Evolutionary conservation across 192 early-diverging fungal species (phyloP).

Genomic region (Chytriomyces sp.): DNA sequence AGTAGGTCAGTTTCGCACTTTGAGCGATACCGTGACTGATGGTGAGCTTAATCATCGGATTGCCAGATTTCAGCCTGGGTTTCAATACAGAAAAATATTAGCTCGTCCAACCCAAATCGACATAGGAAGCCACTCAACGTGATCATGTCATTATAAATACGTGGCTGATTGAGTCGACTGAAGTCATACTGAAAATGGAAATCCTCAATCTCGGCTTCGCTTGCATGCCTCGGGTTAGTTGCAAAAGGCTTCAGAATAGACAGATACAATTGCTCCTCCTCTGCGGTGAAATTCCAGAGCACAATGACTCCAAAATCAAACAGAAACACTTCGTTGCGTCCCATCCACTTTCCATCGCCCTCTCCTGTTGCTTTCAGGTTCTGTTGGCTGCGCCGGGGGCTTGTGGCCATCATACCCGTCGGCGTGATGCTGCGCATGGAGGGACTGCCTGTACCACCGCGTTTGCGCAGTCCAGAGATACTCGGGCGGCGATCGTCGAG

Average conservation of each 20-base stretch:
- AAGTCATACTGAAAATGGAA: slow-evolving; percentile 83
- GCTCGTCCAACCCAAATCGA: slow-evolving; percentile 52
- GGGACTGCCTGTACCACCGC: not conserved
- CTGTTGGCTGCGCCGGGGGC: not conserved
- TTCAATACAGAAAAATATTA: slow-evolving; percentile 59
- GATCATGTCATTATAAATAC: slow-evolving; percentile 87
- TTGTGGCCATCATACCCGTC: not conserved
- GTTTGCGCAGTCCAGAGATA: not conserved
- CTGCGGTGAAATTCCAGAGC: slow-evolving; percentile 53
- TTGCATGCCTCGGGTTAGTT: slow-evolving; percentile 17
- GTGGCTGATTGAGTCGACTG: slow-evolving; percentile 53
- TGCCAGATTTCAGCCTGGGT: slow-evolving; percentile 61
- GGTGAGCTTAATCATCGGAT: slow-evolving; percentile 86
- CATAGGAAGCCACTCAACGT: slow-evolving; percentile 52
- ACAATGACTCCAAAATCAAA: slow-evolving; percentile 61
- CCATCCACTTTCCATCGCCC: slow-evolving; percentile 39
- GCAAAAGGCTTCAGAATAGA: slow-evolving; percentile 14
- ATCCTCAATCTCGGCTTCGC: slow-evolving; percentile 71
- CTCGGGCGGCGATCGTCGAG: not conserved
- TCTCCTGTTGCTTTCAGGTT: not conserved
- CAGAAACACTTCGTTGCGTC: slow-evolving; percentile 52
- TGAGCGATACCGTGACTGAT: slow-evolving; percentile 97
- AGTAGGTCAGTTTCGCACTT: slow-evolving; percentile 89
- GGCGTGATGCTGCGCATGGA: not conserved
- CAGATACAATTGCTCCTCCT: slow-evolving; percentile 43